These are phyloP conservation scores for Cryptosporidium ryanae DNA, from an alignment of 169 alveolate species.

Conservation along the genomic window DNA sequence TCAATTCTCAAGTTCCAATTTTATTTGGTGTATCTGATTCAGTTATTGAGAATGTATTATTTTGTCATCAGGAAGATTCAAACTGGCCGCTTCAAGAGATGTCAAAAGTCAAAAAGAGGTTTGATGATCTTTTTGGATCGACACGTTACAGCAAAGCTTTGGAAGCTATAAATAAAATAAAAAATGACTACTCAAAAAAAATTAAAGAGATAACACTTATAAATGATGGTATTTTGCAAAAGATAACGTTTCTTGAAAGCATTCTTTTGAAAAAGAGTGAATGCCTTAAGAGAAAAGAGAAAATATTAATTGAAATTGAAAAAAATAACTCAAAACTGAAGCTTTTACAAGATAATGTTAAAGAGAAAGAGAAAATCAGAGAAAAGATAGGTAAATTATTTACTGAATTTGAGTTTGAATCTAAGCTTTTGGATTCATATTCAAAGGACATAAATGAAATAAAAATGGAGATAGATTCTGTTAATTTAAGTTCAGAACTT, in stretches of 20 bases:
- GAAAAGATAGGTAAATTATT: constrained; percentile 16
- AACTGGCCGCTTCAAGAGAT: constrained; percentile 96
- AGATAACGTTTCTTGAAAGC: constrained; percentile 19
- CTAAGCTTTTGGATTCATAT: neutral
- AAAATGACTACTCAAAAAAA: constrained; percentile 41
- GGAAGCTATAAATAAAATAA: constrained; percentile 50
- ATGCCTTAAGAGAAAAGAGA: constrained; percentile 17
- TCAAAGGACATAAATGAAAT: constrained; percentile 8
- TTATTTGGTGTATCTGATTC: constrained; percentile 94
- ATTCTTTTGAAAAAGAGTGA: constrained; percentile 14
- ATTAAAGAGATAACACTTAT: constrained; percentile 30
- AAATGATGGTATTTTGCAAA: constrained; percentile 23
- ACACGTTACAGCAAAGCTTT: constrained; percentile 89
- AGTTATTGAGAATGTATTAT: constrained; percentile 93
- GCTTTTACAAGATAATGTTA: neutral
- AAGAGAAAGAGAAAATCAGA: neutral
- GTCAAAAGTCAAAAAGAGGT: constrained; percentile 93
- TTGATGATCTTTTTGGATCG: constrained; percentile 96
- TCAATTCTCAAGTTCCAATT: constrained; percentile 92
- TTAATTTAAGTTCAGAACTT: neutral
- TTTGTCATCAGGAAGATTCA: constrained; percentile 98
- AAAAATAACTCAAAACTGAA: neutral
- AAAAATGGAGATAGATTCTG: neutral
- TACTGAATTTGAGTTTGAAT: neutral
- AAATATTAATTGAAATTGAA: constrained; percentile 1